Evolutionary conservation across 1,139 yeast genomes (phyloP), one percentile per base, ranked within the genome.

Genomic region (Hemisphaericaspora lyxosophila): DNA sequence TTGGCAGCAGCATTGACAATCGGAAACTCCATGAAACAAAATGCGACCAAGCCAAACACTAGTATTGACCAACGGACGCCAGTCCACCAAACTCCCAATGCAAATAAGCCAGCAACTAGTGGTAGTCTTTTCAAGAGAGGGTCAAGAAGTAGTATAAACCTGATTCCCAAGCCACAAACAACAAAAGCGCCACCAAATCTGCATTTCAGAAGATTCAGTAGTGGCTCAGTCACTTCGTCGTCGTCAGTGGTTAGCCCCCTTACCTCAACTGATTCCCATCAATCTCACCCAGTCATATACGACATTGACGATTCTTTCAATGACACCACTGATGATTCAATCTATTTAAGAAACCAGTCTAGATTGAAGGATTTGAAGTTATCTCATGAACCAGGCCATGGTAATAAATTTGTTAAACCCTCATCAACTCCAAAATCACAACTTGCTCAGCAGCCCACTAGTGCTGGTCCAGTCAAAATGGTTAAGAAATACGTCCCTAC

Each of bases 401-500:
- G 12, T 7, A 22, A 7, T 7, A 26, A 20, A 14, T 8, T 27
- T 13, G 16, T 9, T 31, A 26, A 12, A 34, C 25, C 22, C 14
- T 31, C 2, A 6, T 24, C 11, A 22, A 33, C 16, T 17, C 31
- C 19, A 26, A 36, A 14, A 19, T 17, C 8, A 31, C 31, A 18
- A 15, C 35, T 9, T 17, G 22, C 16, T 26, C 30, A 15, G 11
- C 19, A 15, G 3, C n/a, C 5, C 4, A 18, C 19, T 4, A n/a
- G 19, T 3, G 19, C 13, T 4, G 25, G 30, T 23, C 43, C 46
- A 7, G 62, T 56, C 11, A 68, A 64, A 36, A 71, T 70, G 74
- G 74, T 72, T 9, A 71, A 71, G 42, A 69, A 67, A 36, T 72
- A 71, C 47, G 63, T 72, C 31, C 78, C 78, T 9, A 70, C 76